A percentile compares a stretch with the other conserved stretches of the same genome.
Conservation (phyloP, 768 basidiomycete species). For the Dentipellis fragilis region DNA sequence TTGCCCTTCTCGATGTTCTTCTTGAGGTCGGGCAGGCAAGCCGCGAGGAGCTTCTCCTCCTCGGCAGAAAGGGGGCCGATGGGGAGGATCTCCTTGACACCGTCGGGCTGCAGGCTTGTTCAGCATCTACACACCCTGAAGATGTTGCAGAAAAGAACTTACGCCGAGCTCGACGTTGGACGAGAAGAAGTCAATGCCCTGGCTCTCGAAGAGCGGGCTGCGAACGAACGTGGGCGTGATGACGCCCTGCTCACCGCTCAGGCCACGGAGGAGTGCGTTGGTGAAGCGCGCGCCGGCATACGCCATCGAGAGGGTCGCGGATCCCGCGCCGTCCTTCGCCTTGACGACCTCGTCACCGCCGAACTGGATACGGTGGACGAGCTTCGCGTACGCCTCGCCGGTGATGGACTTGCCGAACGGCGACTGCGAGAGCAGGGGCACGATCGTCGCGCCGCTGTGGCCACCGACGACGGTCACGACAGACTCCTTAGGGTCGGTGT, state of each 20-base stretch:
- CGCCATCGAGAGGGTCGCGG: conserved; percentile 71
- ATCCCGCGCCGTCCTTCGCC: conserved; percentile 86
- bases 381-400: conserved; percentile 64
- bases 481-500: conserved; percentile 54
- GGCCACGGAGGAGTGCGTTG: conserved; percentile 45
- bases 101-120: conserved; percentile 42
- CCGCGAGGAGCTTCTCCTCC: conserved; percentile 81
- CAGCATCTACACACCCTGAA: conserved; percentile 3
- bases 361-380: conserved; percentile 92
- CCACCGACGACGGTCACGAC: conserved; percentile 86
- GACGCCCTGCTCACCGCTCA: conserved; percentile 59
- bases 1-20: conserved; percentile 98
- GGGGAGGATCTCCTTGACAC: conserved; percentile 89
- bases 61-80: conserved; percentile 69
- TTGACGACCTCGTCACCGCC: conserved; percentile 99
- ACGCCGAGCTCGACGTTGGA: conserved; percentile 91
- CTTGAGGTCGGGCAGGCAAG: conserved; percentile 85
- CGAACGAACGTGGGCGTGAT: conserved; percentile 81
- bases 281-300: conserved; percentile 71
- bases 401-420: conserved; percentile 56
- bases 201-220: conserved; percentile 72
- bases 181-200: conserved; percentile 94
- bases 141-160: conserved; percentile 20
- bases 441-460: conserved; percentile 95
- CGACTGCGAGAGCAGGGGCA: conserved; percentile 87